These are phyloP conservation scores for Fusarium sublunatum DNA, from an alignment of 2,329 filamentous ascomycete species.

Conservation along the genomic window DNA sequence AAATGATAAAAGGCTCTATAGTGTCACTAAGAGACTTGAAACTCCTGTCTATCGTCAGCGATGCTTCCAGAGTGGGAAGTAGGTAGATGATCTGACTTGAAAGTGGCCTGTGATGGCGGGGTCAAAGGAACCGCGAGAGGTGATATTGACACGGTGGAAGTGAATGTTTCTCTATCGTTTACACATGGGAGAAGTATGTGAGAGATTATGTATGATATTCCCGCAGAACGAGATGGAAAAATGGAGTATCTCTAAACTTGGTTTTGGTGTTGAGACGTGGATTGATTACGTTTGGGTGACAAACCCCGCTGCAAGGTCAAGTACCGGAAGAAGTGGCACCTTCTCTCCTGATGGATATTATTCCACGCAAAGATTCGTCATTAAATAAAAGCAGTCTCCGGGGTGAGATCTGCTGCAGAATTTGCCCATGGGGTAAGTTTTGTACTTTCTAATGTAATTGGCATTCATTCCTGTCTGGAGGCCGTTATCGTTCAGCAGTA, in stretches of 20 bases:
- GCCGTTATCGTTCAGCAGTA: neutral
- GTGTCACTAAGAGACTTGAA: neutral
- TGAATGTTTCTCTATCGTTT: neutral
- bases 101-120: constrained; percentile 14
- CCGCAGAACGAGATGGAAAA: neutral
- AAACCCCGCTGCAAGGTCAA: constrained; percentile 30
- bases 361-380: neutral
- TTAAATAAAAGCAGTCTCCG: constrained; percentile 1
- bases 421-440: too few relatives aligned
- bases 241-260: constrained; percentile 19
- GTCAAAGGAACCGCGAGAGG: constrained; percentile 8
- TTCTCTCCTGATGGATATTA: constrained; percentile 6
- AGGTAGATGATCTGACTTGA: constrained; percentile 30
- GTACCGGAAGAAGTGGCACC: constrained; percentile 15
- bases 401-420: neutral
- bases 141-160: constrained; percentile 3
- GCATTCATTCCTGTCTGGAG: neutral
- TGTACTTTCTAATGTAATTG: neutral
- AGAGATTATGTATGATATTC: neutral
- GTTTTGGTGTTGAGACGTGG: constrained; percentile 31
- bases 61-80: neutral
- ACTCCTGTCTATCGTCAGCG: constrained; percentile 4
- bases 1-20: neutral
- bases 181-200: neutral
- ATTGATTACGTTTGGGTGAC: constrained; percentile 36